Evolutionary conservation across 2,329 filamentous ascomycete genomes (phyloP).

Genomic region (Nemania sp.): DNA sequence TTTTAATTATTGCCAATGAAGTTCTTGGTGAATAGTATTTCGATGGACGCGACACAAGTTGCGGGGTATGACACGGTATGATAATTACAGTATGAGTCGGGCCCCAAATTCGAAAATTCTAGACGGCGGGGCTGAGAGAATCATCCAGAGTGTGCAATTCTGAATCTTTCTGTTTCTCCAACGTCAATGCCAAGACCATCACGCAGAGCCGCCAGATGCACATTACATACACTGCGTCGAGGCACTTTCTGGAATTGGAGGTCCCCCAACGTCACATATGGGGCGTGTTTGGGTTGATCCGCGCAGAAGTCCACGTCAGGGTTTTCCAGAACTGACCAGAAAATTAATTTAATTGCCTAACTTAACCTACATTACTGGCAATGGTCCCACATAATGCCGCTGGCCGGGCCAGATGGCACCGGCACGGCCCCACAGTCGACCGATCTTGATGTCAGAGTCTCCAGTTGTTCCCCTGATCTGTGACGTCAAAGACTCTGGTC

Average conservation of each 20-base stretch:
- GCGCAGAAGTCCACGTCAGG: not conserved
- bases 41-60: not conserved
- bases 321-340: not conserved
- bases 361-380: too few relatives aligned
- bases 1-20: not conserved
- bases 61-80: not conserved
- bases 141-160: not conserved
- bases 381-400: too few relatives aligned
- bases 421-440: not conserved
- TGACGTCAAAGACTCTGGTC: slow-evolving; percentile 19
- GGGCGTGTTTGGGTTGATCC: not conserved
- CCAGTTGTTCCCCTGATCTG: slow-evolving; percentile 1
- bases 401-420: not conserved
- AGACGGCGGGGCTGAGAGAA: not conserved
- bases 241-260: not conserved
- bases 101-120: not conserved
- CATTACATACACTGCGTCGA: not conserved
- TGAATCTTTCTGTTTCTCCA: too few relatives aligned
- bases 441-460: slow-evolving; percentile 32
- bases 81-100: slow-evolving; percentile 4
- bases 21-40: not conserved
- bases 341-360: too few relatives aligned
- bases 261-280: slow-evolving; percentile 2
- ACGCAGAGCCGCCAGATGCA: too few relatives aligned
- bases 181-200: too few relatives aligned